Base-by-base conservation (phyloP, 306 rosid genomes). In the Acacia confusa region DNA sequence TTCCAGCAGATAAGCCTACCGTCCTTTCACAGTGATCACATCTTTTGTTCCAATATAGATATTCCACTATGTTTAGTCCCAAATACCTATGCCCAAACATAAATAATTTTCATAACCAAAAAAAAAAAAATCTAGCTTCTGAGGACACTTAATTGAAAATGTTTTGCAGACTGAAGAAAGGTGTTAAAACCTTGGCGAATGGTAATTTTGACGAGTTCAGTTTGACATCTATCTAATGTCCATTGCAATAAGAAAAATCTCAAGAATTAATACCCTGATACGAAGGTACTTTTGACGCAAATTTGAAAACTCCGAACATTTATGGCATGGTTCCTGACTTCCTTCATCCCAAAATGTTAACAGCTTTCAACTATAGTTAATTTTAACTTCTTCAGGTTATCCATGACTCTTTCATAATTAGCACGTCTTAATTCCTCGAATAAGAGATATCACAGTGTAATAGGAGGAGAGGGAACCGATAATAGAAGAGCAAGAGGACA, bases 11-110 rank as follows among this genome's bases (percentile, higher is more conserved):
- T 66, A 47, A 41, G 70, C 61, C 25, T 48, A 50, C 25, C 25
- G 63, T 57, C 57, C 25, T 69, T 78, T 61, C 77, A 73, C 25
- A 58, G 69, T 47, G 76, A 82, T 85, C 75, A 74, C 25, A 45
- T 60, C 61, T 74, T 69, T 40, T 41, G 44, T 82, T 52, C 40
- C 71, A 30, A 72, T 27, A 71, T 44, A 70, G 7, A 60, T 32
- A 74, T 81, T 52, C 76, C 64, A 20, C 72, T 43, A 74, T 22
- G 55, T 61, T 47, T 47, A 73, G 40, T 25, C 68, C 65, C 45
- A 63, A 74, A 81, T 81, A 65, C 28, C 57, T 19, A 43, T 64
- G 34, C 36, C 44, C 25, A 20, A 38, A 48, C 55, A 50, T 74
- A 65, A 38, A 74, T 27, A 38, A 40, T 25, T 8, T 63, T 40